Base-by-base conservation (phyloP, 371 early-diverging fungal genomes). In the Apophysomyces ossiformis region DNA sequence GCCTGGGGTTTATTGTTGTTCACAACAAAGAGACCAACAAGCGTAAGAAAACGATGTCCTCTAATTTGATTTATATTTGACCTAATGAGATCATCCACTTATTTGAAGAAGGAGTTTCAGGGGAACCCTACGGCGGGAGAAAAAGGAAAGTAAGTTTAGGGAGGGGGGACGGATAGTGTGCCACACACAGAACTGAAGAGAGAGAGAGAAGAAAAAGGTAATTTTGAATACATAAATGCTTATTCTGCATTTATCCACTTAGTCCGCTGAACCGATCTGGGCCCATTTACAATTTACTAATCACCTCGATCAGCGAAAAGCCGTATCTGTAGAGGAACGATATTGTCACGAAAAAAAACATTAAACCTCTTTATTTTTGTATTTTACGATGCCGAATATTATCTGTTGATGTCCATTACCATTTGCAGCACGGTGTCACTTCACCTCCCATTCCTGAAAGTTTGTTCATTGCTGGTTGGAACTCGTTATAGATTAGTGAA, bases 41-140 rank as follows among this genome's bases (percentile, higher is more conserved):
- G 11, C 16, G 21, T 9, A 50, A 50, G 21, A 21, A 11, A 50
- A 50, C 54, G 54, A 21, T 50, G 54, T 50, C 54, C 54, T 32
- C 54, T 21, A 26, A 50, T 9, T 18, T 50, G 54, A 21, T 50
- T 50, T 50, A 50, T 50, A 50, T 50, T 21, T 50, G 54, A 50
- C 54, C 54, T n/a, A 50, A 50, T 50, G 54, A 50, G 54, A 50
- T 50, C 54, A 50, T 50, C 54, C 5, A 50, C 54, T 50, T n/a
- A 21, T 50, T 50, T 50, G 21, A 47, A 50, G 54, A 50, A 50
- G 54, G 54, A 50, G 54, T 21, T 50, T 50, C 54, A 50, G 54
- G 54, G 54, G 54, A 50, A 18, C n/a, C 54, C 11, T 50, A 21
- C 13, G 54, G 54, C 54, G 54, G 54, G 54, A 50, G 54, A 50